Conservation (phyloP, 495 filamentous ascomycete genomes). For the Lindgomyces ingoldianus region DNA sequence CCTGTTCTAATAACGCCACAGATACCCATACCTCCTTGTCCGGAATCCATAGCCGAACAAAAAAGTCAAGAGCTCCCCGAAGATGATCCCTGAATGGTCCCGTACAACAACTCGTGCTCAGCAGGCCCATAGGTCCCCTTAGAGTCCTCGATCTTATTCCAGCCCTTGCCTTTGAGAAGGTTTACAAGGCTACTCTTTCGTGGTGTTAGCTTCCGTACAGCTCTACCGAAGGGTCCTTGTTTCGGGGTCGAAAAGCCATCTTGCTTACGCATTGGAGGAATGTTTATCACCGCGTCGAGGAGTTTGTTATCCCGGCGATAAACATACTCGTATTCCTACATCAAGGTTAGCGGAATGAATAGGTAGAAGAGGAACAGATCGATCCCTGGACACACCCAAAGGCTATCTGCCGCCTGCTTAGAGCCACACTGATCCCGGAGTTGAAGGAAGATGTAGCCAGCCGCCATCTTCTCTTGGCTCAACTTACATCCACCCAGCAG, state of each 20-base stretch:
- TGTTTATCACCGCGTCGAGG: not conserved
- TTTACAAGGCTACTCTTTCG: slow-evolving; percentile 32
- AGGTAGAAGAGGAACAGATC: not conserved
- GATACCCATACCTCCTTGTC: too few relatives aligned
- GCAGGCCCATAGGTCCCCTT: not conserved
- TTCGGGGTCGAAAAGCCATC: slow-evolving; percentile 22
- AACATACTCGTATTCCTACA: slow-evolving; percentile 31
- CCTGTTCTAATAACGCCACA: too few relatives aligned
- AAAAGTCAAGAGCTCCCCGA: not conserved
- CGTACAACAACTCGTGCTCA: not conserved
- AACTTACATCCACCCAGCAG: slow-evolving; percentile 5
- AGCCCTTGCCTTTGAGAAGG: slow-evolving; percentile 29
- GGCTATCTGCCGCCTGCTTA: slow-evolving; percentile 26
- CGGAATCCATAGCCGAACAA: not conserved
- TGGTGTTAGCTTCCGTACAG: slow-evolving; percentile 29
- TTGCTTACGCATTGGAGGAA: not conserved
- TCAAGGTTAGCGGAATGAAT: not conserved
- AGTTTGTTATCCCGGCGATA: slow-evolving; percentile 28
- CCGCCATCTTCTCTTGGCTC: slow-evolving; percentile 22
- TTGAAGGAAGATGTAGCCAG: slow-evolving; percentile 29
- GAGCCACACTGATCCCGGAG: slow-evolving; percentile 19
- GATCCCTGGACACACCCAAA: slow-evolving; percentile 27
- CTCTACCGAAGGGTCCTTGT: slow-evolving; percentile 15
- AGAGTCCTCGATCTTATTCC: slow-evolving; percentile 10
- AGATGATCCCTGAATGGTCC: not conserved